These are phyloP conservation scores for Colletotrichum agaves DNA, from an alignment of 2,329 filamentous ascomycete species.

Conservation along the genomic window DNA sequence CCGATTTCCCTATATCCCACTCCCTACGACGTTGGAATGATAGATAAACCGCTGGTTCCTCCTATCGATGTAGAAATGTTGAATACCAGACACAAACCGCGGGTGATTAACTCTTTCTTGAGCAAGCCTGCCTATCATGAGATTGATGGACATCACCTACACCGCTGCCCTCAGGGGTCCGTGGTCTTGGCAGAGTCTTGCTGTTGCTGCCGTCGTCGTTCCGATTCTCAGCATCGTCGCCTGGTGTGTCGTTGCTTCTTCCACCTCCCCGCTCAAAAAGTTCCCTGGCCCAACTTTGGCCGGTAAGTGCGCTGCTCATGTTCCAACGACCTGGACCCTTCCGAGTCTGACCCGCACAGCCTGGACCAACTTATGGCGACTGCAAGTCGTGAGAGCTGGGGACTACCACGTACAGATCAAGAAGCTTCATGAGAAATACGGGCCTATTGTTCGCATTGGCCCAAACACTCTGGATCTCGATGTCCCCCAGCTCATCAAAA, in stretches of 20 bases:
- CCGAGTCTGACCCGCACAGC: conserved; percentile 18
- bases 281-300: conserved; percentile 43
- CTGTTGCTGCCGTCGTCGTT: neutral
- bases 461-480: conserved; percentile 44
- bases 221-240: neutral
- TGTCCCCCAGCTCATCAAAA: conserved; percentile 30
- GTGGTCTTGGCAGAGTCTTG: neutral
- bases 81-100: neutral
- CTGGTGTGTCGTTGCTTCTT: conserved; percentile 31
- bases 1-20: no score
- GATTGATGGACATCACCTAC: neutral
- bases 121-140: neutral
- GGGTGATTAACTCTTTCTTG: neutral
- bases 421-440: conserved; percentile 45
- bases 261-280: conserved; percentile 35
- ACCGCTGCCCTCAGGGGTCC: neutral
- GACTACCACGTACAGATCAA: conserved; percentile 39
- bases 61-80: no score
- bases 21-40: no score
- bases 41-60: no score
- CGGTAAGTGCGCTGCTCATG: neutral
- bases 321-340: neutral
- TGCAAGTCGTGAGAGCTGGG: conserved; percentile 40
- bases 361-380: conserved; percentile 44
- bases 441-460: conserved; percentile 46